A percentile compares a stretch with the other conserved stretches of the same genome.
Conservation (phyloP, 2,329 filamentous ascomycete genomes). For the Graphilbum sp. region DNA sequence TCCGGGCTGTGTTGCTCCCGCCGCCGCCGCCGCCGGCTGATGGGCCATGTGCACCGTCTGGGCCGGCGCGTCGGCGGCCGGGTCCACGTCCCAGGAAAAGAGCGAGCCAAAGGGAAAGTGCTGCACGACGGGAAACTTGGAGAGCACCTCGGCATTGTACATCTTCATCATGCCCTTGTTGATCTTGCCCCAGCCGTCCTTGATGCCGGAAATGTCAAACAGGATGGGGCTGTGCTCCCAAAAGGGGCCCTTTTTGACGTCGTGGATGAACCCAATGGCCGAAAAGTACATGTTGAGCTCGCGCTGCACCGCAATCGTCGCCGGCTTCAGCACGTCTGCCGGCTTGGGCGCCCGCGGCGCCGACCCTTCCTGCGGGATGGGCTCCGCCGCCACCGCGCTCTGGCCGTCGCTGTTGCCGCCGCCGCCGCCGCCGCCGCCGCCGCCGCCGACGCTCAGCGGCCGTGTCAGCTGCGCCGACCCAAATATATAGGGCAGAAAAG, state of each 20-base stretch:
- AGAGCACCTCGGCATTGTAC: slow-evolving; percentile 92
- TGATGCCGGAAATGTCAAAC: slow-evolving; percentile 85
- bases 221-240: slow-evolving; percentile 94
- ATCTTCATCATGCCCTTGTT: slow-evolving; percentile 99
- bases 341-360: slow-evolving; percentile 55
- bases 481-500: slow-evolving; percentile 85
- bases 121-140: slow-evolving; percentile 97
- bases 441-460: slow-evolving; percentile 43
- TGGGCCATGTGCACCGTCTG: slow-evolving; percentile 40
- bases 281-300: slow-evolving; percentile 78
- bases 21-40: slow-evolving; percentile 23
- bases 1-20: not conserved
- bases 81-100: slow-evolving; percentile 61
- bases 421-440: slow-evolving; percentile 18
- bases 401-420: slow-evolving; percentile 19
- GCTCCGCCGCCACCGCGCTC: slow-evolving; percentile 17
- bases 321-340: slow-evolving; percentile 46
- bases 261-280: slow-evolving; percentile 90
- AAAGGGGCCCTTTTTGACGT: slow-evolving; percentile 91
- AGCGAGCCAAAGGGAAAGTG: slow-evolving; percentile 75
- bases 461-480: slow-evolving; percentile 81
- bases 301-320: slow-evolving; percentile 49
- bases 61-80: slow-evolving; percentile 32
- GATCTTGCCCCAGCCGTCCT: slow-evolving; percentile 93
- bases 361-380: slow-evolving; percentile 67